These are phyloP conservation scores for Yamagishiella unicocca DNA, from an alignment of 139 green algal species.

Conservation along the genomic window DNA sequence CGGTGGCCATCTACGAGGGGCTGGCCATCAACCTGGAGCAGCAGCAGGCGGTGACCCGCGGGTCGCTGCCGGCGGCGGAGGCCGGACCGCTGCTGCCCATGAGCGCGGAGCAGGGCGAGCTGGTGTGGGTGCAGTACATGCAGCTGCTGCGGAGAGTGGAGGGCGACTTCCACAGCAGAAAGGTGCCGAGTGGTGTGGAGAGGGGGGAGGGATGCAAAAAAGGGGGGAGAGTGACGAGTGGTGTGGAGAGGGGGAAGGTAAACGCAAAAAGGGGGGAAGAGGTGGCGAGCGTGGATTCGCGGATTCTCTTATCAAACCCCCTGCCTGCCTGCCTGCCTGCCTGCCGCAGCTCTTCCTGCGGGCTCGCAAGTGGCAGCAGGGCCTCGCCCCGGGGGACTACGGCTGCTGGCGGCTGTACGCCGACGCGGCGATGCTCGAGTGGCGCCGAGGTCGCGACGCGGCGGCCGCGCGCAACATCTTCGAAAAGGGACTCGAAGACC, in stretches of 20 bases:
- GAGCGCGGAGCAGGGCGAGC: constrained; percentile 65
- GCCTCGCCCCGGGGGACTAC: neutral
- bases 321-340: too few relatives aligned
- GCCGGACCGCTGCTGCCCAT: constrained; percentile 48
- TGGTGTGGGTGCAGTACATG: constrained; percentile 92
- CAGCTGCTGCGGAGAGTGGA: constrained; percentile 78
- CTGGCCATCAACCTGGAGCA: constrained; percentile 65
- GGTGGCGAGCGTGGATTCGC: too few relatives aligned
- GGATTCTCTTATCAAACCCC: too few relatives aligned
- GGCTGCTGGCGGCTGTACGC: constrained; percentile 90
- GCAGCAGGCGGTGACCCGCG: constrained; percentile 36
- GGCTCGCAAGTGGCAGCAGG: constrained; percentile 73
- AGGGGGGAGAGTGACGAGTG: neutral
- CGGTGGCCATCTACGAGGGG: constrained; percentile 51
- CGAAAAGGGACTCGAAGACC: constrained; percentile 90
- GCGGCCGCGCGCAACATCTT: constrained; percentile 93
- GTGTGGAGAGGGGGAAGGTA: neutral
- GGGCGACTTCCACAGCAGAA: constrained; percentile 37
- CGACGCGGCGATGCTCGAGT: constrained; percentile 88
- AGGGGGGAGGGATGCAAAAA: neutral
- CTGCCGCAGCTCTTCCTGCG: constrained; percentile 84
- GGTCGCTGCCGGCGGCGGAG: constrained; percentile 16
- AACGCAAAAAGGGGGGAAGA: neutral
- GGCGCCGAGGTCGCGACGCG: constrained; percentile 70
- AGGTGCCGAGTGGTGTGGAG: neutral